Percentiles rank a stretch among this genome's conserved stretches.
phyloP scores from a whole-genome alignment of 2,329 filamentous ascomycete species.

The Fusarium nygamai region DNA sequence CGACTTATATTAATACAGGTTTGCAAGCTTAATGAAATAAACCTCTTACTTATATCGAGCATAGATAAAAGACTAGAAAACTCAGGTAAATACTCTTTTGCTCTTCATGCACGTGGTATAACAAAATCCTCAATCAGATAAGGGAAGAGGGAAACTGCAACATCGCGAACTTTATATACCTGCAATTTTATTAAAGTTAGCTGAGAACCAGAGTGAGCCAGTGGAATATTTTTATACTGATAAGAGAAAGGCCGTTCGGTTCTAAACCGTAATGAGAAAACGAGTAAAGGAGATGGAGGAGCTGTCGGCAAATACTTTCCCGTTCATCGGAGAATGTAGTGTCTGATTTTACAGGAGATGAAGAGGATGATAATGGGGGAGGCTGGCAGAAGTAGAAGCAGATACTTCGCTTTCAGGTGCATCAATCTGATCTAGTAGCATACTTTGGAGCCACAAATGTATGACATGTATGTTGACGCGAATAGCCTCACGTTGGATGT shows the following conservation, averaged over 20 bases:
- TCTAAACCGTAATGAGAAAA: neutral
- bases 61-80: neutral
- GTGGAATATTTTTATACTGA: neutral
- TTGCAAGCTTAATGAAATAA: neutral
- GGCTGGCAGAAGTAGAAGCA: neutral
- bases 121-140: neutral
- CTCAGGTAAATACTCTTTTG: accelerated
- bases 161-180: neutral
- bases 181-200: neutral
- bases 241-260: neutral
- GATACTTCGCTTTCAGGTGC: neutral
- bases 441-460: neutral
- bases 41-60: neutral
- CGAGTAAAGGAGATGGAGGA: neutral
- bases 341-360: neutral
- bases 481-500: too few species aligned
- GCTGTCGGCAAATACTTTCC: neutral
- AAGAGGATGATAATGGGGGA: neutral
- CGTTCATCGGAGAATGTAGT: neutral
- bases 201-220: neutral
- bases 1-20: neutral
- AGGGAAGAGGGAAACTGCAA: neutral
- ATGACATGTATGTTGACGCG: too few species aligned
- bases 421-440: neutral
- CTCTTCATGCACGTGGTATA: accelerated